A percentile compares a stretch with the other conserved stretches of the same genome.
Evolutionary conservation across 129 eudicot genomes (phyloP).

Genomic region (Logfia minima): DNA sequence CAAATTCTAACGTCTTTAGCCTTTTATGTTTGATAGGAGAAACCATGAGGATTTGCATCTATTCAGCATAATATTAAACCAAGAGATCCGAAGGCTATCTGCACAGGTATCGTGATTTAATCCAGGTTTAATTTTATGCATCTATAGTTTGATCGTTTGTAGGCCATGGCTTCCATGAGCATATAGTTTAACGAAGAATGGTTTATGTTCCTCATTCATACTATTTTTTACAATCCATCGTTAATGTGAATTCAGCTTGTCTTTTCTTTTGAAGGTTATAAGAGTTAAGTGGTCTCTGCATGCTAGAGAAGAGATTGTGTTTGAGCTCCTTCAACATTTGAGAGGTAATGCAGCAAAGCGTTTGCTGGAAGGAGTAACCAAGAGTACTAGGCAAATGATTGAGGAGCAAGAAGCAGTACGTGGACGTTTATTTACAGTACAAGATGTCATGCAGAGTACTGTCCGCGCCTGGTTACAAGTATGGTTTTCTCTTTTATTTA

Average conservation of each 20-base stretch:
- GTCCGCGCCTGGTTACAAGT: conserved; percentile 96
- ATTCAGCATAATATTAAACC: conserved; percentile 73
- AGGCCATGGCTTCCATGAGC: background rate
- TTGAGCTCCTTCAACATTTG: conserved; percentile 90
- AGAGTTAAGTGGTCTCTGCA: conserved; percentile 97
- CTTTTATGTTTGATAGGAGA: conserved; percentile 55
- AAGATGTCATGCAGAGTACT: conserved; percentile 97
- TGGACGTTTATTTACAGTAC: conserved; percentile 91
- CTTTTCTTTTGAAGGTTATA: conserved; percentile 52
- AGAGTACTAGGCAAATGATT: conserved; percentile 87
- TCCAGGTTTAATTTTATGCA: background rate
- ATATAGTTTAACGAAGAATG: background rate
- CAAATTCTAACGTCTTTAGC: conserved; percentile 3
- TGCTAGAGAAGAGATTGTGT: conserved; percentile 95
- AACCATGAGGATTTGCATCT: conserved; percentile 83
- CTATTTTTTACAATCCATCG: background rate
- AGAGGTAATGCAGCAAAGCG: conserved; percentile 58
- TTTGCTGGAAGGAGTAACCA: conserved; percentile 69
- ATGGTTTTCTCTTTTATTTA: background rate
- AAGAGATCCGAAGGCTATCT: conserved; percentile 85
- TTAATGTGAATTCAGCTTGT: conserved; percentile 1
- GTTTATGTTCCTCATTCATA: background rate
- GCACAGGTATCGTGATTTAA: conserved; percentile 54
- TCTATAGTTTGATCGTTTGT: background rate
- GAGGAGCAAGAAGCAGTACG: conserved; percentile 98